These are phyloP conservation scores for Schizosaccharomyces osmophilus DNA, from an alignment of 805 yeast species.

Conservation along the genomic window DNA sequence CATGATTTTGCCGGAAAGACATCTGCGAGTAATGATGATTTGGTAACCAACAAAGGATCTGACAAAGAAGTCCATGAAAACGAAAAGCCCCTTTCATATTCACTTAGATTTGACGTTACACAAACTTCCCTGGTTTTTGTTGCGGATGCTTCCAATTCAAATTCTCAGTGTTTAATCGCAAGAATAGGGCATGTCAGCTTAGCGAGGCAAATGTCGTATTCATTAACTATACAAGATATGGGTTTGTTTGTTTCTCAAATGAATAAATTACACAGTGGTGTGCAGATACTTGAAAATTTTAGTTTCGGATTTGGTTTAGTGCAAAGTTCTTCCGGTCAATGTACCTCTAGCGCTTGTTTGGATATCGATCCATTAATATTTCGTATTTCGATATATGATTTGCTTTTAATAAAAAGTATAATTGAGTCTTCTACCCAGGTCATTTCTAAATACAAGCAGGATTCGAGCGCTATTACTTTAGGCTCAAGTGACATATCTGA, in stretches of 20 bases:
- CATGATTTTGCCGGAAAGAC: neutral
- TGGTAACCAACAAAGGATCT: too few species aligned
- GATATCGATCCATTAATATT: constrained; percentile 59
- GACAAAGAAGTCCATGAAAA: too few species aligned
- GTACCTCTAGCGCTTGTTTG: neutral
- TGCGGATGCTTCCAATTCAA: neutral
- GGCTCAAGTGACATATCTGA: neutral
- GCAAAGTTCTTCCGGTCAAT: neutral
- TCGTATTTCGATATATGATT: constrained; percentile 69
- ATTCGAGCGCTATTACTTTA: neutral
- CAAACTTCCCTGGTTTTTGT: neutral
- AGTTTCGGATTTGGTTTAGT: neutral
- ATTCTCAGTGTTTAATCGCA: neutral
- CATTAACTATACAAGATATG: neutral
- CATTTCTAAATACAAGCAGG: neutral
- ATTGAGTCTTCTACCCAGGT: neutral
- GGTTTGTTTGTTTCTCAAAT: neutral
- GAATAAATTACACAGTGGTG: neutral
- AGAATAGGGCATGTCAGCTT: neutral
- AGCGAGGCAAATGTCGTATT: neutral
- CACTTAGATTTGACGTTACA: neutral
- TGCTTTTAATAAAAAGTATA: constrained; percentile 39
- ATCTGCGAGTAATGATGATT: neutral
- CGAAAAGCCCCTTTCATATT: neutral
- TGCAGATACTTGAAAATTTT: neutral